These are phyloP conservation scores for Petunia secreta DNA, from an alignment of 257 asterid genomes.

Conservation along the genomic window DNA sequence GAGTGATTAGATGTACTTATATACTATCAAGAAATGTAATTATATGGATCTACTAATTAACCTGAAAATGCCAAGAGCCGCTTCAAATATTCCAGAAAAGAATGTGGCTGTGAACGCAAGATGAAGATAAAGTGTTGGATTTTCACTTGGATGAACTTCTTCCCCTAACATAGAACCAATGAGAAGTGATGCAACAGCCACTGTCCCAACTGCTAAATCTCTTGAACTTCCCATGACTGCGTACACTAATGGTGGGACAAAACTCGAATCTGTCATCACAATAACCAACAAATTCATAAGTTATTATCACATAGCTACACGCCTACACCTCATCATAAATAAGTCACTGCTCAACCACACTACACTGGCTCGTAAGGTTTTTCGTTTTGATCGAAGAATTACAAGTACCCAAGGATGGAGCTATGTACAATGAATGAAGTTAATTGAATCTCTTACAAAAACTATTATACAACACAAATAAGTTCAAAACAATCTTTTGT, in stretches of 20 bases:
- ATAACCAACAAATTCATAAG: background rate
- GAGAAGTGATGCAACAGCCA: constrained; percentile 82
- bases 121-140: constrained; percentile 70
- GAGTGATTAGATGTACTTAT: too few species aligned
- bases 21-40: too few species aligned
- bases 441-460: too few species aligned
- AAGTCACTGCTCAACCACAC: too few species aligned
- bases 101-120: constrained; percentile 86
- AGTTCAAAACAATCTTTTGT: too few species aligned
- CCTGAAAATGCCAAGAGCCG: constrained; percentile 79
- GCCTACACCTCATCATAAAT: too few species aligned
- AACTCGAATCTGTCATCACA: constrained; percentile 69
- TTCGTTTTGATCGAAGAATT: too few species aligned
- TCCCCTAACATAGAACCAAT: constrained; percentile 69
- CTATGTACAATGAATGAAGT: too few species aligned
- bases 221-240: constrained; percentile 92
- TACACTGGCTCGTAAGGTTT: too few species aligned
- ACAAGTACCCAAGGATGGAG: too few species aligned
- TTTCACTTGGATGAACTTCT: constrained; percentile 51
- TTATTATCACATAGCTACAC: background rate
- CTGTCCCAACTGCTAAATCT: constrained; percentile 91
- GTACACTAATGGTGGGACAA: constrained; percentile 79
- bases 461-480: too few species aligned
- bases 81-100: constrained; percentile 76
- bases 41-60: background rate